phyloP scores from a whole-genome alignment of 306 rosid genomes.

The Crotalaria pallida region DNA sequence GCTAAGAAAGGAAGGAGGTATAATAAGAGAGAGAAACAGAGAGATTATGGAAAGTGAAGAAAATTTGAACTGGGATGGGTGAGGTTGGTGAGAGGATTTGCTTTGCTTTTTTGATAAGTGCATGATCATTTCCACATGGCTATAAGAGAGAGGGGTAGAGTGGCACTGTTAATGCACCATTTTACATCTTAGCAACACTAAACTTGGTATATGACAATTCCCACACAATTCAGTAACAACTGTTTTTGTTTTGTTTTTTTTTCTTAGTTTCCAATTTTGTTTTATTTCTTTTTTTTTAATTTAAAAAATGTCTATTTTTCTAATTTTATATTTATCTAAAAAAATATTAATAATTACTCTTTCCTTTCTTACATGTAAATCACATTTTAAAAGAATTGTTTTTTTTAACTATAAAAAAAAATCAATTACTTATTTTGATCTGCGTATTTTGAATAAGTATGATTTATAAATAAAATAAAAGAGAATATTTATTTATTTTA shows the following conservation, averaged over 20 bases:
- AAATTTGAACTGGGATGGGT: not conserved
- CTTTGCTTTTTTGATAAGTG: conserved; percentile 4
- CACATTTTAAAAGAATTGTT: no score
- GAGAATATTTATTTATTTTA: not conserved
- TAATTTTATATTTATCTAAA: no score
- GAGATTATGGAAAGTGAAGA: not conserved
- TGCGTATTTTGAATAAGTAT: no score
- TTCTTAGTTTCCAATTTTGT: no score
- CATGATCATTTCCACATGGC: not conserved
- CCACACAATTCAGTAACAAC: not conserved
- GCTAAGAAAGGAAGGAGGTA: not conserved
- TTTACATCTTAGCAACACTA: not conserved
- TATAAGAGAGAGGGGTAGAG: not conserved
- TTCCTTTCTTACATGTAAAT: no score
- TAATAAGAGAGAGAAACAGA: not conserved
- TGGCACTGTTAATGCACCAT: not conserved
- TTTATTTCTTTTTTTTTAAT: no score
- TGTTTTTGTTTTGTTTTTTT: no score
- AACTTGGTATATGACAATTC: not conserved
- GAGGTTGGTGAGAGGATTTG: conserved; percentile 26
- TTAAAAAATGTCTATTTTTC: no score
- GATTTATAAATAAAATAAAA: no score
- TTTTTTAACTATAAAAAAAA: no score
- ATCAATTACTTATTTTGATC: no score
- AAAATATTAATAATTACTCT: no score